Evolutionary conservation across 768 basidiomycete genomes (phyloP), one percentile per base, ranked within the genome.

Genomic region (Pulveroboletus frians): DNA sequence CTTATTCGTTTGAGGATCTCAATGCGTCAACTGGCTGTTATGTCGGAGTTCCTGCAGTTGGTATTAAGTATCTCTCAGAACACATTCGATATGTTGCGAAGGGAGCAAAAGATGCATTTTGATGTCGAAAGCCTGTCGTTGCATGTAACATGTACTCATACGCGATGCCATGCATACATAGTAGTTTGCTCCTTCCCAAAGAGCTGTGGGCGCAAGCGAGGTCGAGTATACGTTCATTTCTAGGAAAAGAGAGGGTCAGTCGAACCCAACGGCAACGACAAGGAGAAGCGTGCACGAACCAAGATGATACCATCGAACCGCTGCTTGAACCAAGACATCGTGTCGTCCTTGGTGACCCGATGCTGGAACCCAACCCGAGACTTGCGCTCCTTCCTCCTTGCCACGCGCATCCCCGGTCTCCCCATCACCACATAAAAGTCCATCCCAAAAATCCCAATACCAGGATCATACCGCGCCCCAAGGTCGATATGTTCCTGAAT

Each of bases 401-500:
- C 84, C 38, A 99, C 90, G 53, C 94, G 88, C 62, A 76, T 82
- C 59, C 95, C 95, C 44, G 94, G 92, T 62, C 95, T 84, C 59
- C 92, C 93, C 93, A 99, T 95, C 52, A 95, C 92, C 59, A 90
- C 88, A 67, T 84, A 94, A 76, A 99, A 98, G 76, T 99, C 95
- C 95, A 97, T 97, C 58, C 95, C 95, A 69, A 97, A 97, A 72
- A 98, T 97, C 83, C 95, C 95, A 65, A 99, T 97, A 65, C 81
- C 79, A 54, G 95, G 95, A 72, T 99, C 95, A 75, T 99, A 99
- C 67, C 95, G 84, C 63, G 95, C 95, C 67, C 95, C 95, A 58
- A 99, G 77, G 73, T 99, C 95, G 73, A 99, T 99, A 75, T 99
- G 95, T 77, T 96, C 92, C 76, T 95, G 92, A 68, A 96, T 90